phyloP scores from a whole-genome alignment of 2,329 filamentous ascomycete species.

The Fusarium albosuccineum region DNA sequence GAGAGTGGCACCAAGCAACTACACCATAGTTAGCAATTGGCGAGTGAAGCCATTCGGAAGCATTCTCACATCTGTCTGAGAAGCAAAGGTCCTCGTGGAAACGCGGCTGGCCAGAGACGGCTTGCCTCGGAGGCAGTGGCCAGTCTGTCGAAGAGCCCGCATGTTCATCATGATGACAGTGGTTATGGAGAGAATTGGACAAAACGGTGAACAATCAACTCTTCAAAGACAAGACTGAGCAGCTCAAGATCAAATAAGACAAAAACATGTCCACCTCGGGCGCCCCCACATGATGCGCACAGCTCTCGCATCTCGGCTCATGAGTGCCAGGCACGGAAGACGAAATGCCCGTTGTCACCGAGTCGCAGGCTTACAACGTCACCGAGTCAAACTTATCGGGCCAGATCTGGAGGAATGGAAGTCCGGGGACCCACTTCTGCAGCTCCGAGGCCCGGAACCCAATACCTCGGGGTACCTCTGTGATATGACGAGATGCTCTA shows the following conservation, averaged over 20 bases:
- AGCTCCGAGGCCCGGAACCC: slow-evolving; percentile 24
- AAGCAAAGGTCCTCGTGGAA: slow-evolving; percentile 37
- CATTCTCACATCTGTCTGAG: slow-evolving; percentile 41
- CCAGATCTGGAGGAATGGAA: slow-evolving; percentile 17
- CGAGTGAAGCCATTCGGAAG: fast-evolving
- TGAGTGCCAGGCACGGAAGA: slow-evolving; percentile 35
- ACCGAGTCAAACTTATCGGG: slow-evolving; percentile 30
- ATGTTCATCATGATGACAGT: slow-evolving; percentile 41
- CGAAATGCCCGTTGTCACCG: slow-evolving; percentile 27
- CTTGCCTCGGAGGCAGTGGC: slow-evolving; percentile 40
- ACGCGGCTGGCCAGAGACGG: slow-evolving; percentile 39
- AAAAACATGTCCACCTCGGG: not conserved
- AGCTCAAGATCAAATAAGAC: slow-evolving; percentile 37
- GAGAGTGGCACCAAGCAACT: slow-evolving; percentile 83
- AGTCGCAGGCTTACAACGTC: slow-evolving; percentile 18
- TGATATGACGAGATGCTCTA: not conserved
- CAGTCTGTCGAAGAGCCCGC: slow-evolving; percentile 41
- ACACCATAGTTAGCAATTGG: slow-evolving; percentile 12
- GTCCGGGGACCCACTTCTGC: slow-evolving; percentile 19
- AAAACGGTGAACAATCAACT: not conserved
- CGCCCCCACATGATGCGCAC: not conserved
- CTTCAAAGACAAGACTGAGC: slow-evolving; percentile 14
- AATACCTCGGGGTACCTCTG: slow-evolving; percentile 33
- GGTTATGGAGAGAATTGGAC: slow-evolving; percentile 1
- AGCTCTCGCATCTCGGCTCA: slow-evolving; percentile 27